phyloP scores from a whole-genome alignment of 1,284 basidiomycete species.

The Pseudozyma sp. region DNA sequence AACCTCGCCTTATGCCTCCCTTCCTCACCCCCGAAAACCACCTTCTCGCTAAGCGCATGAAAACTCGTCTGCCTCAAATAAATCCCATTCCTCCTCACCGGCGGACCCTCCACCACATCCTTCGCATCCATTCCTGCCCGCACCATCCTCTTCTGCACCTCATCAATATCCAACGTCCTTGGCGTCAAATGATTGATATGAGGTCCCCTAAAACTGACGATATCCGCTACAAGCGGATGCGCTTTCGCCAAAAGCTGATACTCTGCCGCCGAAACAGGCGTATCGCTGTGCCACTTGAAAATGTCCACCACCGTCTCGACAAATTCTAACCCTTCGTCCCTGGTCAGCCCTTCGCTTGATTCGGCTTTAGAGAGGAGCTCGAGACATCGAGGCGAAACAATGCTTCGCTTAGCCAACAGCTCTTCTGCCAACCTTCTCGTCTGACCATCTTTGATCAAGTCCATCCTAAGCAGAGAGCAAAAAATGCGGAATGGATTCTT shows the following conservation, averaged over 20 bases:
- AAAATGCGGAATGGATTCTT: conserved; percentile 71
- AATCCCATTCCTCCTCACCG: conserved; percentile 67
- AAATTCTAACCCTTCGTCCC: conserved; percentile 52
- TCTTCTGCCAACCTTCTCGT: conserved; percentile 62
- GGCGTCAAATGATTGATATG: conserved; percentile 72
- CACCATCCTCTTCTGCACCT: conserved; percentile 69
- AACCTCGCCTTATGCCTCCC: conserved; percentile 70
- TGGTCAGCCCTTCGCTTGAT: neutral
- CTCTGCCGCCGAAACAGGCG: conserved; percentile 63
- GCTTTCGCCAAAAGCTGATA: conserved; percentile 67
- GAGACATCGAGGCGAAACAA: conserved; percentile 67
- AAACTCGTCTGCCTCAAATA: conserved; percentile 71
- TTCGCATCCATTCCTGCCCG: conserved; percentile 70
- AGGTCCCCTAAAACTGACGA: conserved; percentile 70
- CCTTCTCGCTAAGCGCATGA: conserved; percentile 70
- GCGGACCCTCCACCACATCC: conserved; percentile 70
- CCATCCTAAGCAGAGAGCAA: conserved; percentile 69
- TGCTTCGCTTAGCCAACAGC: conserved; percentile 66
- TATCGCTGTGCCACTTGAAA: conserved; percentile 70
- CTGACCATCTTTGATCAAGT: conserved; percentile 63
- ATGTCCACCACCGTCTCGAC: conserved; percentile 69
- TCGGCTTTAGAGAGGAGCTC: conserved; percentile 67
- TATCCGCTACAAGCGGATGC: conserved; percentile 70
- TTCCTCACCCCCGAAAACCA: conserved; percentile 62
- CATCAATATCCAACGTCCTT: conserved; percentile 70